Percentiles rank a stretch among this genome's conserved stretches.
phyloP scores from a whole-genome alignment of 148 eudicot species.

The Oxyria digyna region DNA sequence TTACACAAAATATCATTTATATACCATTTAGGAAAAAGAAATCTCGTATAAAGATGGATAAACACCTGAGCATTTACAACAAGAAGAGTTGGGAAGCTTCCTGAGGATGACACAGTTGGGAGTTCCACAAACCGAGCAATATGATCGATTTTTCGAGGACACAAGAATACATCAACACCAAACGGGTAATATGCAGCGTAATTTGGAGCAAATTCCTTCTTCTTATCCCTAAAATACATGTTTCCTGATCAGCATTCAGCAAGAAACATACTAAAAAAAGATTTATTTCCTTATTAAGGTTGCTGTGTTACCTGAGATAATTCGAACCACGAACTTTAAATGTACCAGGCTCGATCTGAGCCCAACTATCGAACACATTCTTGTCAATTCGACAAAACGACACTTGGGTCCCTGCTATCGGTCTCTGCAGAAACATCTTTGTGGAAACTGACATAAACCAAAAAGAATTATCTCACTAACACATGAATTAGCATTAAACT shows the following conservation, averaged over 20 bases:
- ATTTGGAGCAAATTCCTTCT: conserved; percentile 51
- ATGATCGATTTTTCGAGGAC: conserved; percentile 59
- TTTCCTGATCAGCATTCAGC: neutral
- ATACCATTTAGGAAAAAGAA: no score
- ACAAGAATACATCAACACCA: conserved; percentile 64
- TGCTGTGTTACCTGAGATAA: conserved; percentile 53
- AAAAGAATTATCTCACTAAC: neutral
- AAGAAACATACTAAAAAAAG: neutral
- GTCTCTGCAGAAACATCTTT: conserved; percentile 72
- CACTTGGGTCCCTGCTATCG: conserved; percentile 91
- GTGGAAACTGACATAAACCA: conserved; percentile 47
- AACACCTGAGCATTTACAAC: conserved; percentile 77
- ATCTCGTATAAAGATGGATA: neutral
- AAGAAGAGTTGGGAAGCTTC: conserved; percentile 45
- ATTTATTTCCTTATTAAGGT: no score
- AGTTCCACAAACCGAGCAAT: conserved; percentile 79
- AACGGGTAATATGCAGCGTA: conserved; percentile 45
- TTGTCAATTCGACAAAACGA: conserved; percentile 75
- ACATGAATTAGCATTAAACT: no score
- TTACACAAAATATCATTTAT: no score
- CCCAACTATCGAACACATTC: conserved; percentile 74
- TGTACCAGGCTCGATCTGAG: conserved; percentile 52
- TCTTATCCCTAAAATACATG: conserved; percentile 51
- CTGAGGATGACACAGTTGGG: conserved; percentile 38
- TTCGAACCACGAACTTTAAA: conserved; percentile 72